Evolutionary conservation across 176 grass and related monocot species (phyloP).

Genomic region (Oryza australiensis): DNA sequence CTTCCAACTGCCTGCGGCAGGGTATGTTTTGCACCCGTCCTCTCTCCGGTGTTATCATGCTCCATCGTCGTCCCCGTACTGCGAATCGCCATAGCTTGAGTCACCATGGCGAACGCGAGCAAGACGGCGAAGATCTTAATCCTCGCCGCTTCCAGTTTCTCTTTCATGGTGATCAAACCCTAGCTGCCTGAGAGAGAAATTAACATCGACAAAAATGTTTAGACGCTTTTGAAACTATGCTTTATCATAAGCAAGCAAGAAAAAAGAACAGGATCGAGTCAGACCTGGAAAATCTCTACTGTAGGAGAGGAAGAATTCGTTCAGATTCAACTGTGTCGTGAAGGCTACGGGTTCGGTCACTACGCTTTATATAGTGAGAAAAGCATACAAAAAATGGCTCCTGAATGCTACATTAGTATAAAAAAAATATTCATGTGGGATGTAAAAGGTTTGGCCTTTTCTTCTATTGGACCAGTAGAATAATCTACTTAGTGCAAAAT

Average conservation of each 20-base stretch:
- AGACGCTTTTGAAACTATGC: no score
- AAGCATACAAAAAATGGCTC: not conserved
- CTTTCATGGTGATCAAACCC: not conserved
- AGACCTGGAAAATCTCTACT: constrained; percentile 28
- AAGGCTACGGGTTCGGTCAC: constrained; percentile 19
- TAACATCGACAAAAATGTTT: not conserved
- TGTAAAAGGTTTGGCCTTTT: not conserved
- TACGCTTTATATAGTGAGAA: constrained; percentile 43
- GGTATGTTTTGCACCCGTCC: not conserved
- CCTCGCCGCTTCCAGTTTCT: not conserved
- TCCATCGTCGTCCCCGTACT: not conserved
- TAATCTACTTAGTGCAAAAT: constrained; percentile 29
- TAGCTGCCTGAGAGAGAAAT: not conserved
- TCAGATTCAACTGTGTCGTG: constrained; percentile 26
- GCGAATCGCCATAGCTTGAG: not conserved
- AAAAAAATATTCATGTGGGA: not conserved
- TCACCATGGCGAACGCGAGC: not conserved
- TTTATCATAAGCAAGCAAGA: no score
- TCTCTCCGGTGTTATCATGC: not conserved
- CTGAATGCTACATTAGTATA: not conserved
- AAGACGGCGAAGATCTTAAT: constrained; percentile 12
- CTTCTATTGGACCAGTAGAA: constrained; percentile 17
- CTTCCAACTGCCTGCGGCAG: not conserved
- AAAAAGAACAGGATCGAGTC: not conserved
- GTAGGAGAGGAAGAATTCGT: not conserved